Conservation (phyloP, 2,329 filamentous ascomycete genomes). For the Penicillium sp. region DNA sequence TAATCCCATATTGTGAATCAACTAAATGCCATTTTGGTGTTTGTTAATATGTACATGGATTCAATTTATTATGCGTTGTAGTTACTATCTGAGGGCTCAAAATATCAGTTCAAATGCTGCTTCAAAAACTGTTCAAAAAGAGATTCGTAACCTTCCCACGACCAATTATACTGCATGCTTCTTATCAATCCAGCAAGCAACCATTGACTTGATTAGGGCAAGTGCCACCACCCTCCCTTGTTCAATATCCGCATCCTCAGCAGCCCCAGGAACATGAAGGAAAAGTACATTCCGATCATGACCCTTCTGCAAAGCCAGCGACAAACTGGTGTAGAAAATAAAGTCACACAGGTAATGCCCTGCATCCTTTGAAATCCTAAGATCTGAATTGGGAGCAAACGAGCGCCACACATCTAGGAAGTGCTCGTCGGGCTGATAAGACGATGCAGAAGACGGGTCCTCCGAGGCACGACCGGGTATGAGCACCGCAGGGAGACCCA, state of each 20-base stretch:
- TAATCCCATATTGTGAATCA: too few species aligned
- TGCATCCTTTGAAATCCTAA: slow-evolving; percentile 67
- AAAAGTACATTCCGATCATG: slow-evolving; percentile 59
- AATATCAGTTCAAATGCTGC: too few species aligned
- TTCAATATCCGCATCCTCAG: slow-evolving; percentile 49
- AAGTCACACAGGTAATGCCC: slow-evolving; percentile 77
- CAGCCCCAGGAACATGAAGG: slow-evolving; percentile 68
- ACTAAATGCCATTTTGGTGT: too few species aligned
- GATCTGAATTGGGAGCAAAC: slow-evolving; percentile 36
- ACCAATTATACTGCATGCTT: slow-evolving; percentile 8
- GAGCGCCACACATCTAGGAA: slow-evolving; percentile 39
- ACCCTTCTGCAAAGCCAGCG: slow-evolving; percentile 39
- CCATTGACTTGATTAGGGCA: slow-evolving; percentile 46
- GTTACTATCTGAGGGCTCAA: too few species aligned
- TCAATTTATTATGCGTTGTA: too few species aligned
- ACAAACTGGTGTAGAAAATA: slow-evolving; percentile 71
- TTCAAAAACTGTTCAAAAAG: too few species aligned
- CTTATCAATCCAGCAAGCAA: slow-evolving; percentile 42
- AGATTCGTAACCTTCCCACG: too few species aligned
- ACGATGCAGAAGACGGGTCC: slow-evolving; percentile 8
- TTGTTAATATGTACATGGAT: too few species aligned
- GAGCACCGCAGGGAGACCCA: slow-evolving; percentile 54
- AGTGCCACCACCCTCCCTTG: slow-evolving; percentile 43
- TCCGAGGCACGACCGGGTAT: slow-evolving; percentile 45
- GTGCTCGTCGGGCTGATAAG: slow-evolving; percentile 34